Conservation (phyloP, 331 rosid genomes). For the Pyrus hybrid region DNA sequence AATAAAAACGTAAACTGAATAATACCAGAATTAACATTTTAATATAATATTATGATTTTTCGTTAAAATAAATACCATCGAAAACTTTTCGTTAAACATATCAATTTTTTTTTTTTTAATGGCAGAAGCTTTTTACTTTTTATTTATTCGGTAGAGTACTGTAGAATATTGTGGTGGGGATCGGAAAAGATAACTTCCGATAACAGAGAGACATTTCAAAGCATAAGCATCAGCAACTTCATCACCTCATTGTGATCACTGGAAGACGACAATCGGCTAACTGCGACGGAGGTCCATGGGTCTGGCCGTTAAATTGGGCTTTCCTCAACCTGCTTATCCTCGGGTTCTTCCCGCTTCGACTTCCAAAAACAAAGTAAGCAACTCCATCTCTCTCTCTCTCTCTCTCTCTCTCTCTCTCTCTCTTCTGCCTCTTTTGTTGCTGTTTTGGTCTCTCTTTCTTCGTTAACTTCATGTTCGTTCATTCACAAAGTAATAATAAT, state of each 20-base stretch:
- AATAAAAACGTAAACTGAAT: too few relatives aligned
- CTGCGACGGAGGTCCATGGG: slow-evolving; percentile 2
- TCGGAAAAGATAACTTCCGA: too few relatives aligned
- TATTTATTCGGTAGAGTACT: too few relatives aligned
- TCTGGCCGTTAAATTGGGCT: background rate
- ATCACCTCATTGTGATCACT: background rate
- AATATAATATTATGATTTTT: too few relatives aligned
- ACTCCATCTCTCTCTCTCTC: background rate
- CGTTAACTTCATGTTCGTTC: background rate
- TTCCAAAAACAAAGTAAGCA: slow-evolving; percentile 20
- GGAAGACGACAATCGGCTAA: background rate
- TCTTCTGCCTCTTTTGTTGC: background rate
- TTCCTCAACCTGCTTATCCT: background rate
- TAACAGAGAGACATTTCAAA: too few relatives aligned
- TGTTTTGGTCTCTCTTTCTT: background rate
- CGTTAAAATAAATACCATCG: too few relatives aligned
- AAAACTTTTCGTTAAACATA: too few relatives aligned
- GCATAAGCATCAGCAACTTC: background rate
- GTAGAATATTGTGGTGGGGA: too few relatives aligned
- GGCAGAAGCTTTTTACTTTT: too few relatives aligned
- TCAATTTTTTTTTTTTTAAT: too few relatives aligned
- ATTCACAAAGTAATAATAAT: background rate
- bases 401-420: background rate
- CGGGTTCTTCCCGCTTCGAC: background rate
- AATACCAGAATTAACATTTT: too few relatives aligned